Conservation (phyloP, 2,329 filamentous ascomycete species). For the Talaromyces sp. region DNA sequence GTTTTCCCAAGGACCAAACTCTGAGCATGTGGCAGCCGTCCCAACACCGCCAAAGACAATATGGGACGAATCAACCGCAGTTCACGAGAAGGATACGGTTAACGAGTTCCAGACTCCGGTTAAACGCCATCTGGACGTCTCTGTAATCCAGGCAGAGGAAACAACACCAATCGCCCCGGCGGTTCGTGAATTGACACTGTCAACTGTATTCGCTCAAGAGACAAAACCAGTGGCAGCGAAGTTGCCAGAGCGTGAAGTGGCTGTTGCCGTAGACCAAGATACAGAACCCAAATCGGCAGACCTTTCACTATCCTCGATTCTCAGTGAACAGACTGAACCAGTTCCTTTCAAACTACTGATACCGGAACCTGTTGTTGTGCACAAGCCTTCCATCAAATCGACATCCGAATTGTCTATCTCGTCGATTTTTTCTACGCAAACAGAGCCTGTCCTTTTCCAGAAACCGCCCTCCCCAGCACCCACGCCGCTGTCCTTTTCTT, state of each 20-base stretch:
- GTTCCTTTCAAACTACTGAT: slow-evolving; percentile 16
- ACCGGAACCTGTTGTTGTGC: slow-evolving; percentile 13
- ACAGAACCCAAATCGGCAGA: slow-evolving; percentile 14
- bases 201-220: slow-evolving; percentile 4
- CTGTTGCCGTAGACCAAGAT: slow-evolving; percentile 7
- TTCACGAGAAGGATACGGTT: slow-evolving; percentile 7
- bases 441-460: slow-evolving; percentile 28
- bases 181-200: slow-evolving; percentile 30
- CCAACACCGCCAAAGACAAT: slow-evolving; percentile 37
- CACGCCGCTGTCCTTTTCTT: slow-evolving; percentile 34
- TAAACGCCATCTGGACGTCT: slow-evolving; percentile 24
- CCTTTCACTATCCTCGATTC: slow-evolving; percentile 25
- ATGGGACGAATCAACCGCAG: slow-evolving; percentile 29
- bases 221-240: slow-evolving; percentile 14
- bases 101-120: slow-evolving; percentile 16
- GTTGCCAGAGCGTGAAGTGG: slow-evolving; percentile 12
- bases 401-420: slow-evolving; percentile 24
- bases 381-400: slow-evolving; percentile 11
- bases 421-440: slow-evolving; percentile 22
- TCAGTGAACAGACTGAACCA: slow-evolving; percentile 23
- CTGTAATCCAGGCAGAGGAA: slow-evolving; percentile 28
- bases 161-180: slow-evolving; percentile 40
- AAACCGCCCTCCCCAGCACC: slow-evolving; percentile 15
- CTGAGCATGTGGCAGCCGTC: slow-evolving; percentile 26
- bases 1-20: slow-evolving; percentile 14